A percentile compares a stretch with the other conserved stretches of the same genome.
Conservation (phyloP, 2,329 filamentous ascomycete species). For the Hypoxylon sp. region DNA sequence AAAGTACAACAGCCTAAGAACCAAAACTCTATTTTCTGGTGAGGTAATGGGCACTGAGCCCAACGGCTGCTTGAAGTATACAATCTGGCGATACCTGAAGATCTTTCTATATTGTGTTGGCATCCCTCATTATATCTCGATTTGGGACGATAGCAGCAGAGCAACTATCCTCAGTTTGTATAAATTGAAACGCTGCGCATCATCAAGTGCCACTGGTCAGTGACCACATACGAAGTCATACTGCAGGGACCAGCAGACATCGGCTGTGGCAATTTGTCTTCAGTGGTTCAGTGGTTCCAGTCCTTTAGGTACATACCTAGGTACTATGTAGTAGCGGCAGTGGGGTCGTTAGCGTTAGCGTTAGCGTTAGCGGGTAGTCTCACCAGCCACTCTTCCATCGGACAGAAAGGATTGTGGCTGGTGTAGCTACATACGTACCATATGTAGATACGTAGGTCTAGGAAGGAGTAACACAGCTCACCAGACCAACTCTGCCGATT, state of each 20-base stretch:
- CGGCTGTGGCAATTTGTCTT: conserved; percentile 15
- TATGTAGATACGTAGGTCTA: background rate
- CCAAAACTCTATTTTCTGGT: background rate
- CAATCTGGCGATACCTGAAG: conserved; percentile 20
- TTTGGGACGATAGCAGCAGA: conserved; percentile 6
- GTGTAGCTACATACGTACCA: conserved; percentile 16
- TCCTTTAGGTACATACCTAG: background rate
- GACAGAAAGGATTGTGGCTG: conserved; percentile 13
- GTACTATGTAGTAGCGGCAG: too few species aligned
- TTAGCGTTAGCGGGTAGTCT: conserved; percentile 18
- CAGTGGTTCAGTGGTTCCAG: conserved; percentile 12
- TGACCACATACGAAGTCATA: conserved; percentile 33
- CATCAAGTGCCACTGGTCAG: conserved; percentile 38
- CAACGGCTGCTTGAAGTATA: conserved; percentile 17
- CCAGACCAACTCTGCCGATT: conserved; percentile 27
- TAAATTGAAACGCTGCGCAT: conserved; percentile 17
- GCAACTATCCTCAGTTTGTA: conserved; percentile 18
- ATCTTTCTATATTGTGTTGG: conserved; percentile 15
- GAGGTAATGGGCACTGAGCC: conserved; percentile 29
- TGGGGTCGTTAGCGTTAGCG: conserved; percentile 34
- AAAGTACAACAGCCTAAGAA: background rate
- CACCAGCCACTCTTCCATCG: conserved; percentile 28
- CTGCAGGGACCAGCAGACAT: conserved; percentile 39
- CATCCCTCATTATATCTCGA: conserved; percentile 24
- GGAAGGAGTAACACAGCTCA: conserved; percentile 16